phyloP scores from a whole-genome alignment of 208 protist genomes.

The Histomonas meleagridis region DNA sequence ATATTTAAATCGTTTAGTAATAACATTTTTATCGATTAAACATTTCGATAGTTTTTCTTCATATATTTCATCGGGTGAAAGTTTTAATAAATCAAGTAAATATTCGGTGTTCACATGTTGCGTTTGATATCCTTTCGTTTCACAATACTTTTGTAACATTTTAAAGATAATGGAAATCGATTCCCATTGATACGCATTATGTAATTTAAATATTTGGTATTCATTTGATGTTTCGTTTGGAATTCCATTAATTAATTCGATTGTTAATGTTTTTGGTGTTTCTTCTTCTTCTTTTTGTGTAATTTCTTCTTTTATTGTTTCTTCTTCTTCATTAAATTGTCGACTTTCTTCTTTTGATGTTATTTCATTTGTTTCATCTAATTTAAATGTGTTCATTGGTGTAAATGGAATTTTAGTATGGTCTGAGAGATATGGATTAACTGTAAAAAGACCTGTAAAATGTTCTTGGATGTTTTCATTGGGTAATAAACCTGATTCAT shows the following conservation, averaged over 20 bases:
- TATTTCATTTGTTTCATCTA: not conserved
- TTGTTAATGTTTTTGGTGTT: not conserved
- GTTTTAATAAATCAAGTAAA: not conserved
- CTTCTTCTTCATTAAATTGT: not conserved
- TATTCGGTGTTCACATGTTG: not conserved
- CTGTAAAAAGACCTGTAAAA: not conserved
- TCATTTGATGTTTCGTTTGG: not conserved
- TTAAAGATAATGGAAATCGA: not conserved
- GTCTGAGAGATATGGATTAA: not conserved
- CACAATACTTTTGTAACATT: not conserved
- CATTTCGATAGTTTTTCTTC: not conserved
- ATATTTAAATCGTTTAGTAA: too few relatives aligned
- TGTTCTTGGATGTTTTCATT: not conserved
- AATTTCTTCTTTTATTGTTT: not conserved
- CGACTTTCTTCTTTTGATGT: not conserved
- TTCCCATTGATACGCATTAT: conserved; percentile 27
- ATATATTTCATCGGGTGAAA: not conserved
- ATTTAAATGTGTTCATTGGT: not conserved
- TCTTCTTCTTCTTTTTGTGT: not conserved
- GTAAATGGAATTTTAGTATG: not conserved
- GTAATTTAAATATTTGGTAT: not conserved
- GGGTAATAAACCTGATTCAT: not conserved
- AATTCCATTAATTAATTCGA: not conserved
- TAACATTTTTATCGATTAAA: not conserved
- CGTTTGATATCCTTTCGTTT: not conserved